Evolutionary conservation across 768 basidiomycete genomes (phyloP), one percentile per base, ranked within the genome.

Genomic region (Infundibulicybe gibba): DNA sequence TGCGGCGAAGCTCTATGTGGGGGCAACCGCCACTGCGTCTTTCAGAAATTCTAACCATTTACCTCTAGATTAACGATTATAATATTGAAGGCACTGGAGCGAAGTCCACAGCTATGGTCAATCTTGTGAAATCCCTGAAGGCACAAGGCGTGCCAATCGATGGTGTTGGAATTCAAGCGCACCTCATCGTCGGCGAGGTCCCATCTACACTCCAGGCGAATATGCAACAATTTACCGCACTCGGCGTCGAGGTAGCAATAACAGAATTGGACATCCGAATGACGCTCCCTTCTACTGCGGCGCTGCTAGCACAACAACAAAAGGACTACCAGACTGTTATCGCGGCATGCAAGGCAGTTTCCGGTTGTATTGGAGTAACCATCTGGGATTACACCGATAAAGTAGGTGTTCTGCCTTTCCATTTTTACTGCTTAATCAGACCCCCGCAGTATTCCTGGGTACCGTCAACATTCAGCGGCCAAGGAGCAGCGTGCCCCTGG

Each of bases 241-340:
- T 84, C 20, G 82, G 85, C 3, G 65, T 86, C 37, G 83, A 85
- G 53, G 77, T 85, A 19, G 83, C 82, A 9, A 76, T 85, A 53
- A 86, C 84, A 2, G 84, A 85, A 57, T 72, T 86, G 41, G 83
- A 86, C 56, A 80, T 80, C 54, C 71, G 83, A 41, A 80, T 83
- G 70, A 70, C 69, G 6, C 64, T 78, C 10, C 82, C 81, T 12
- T 70, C 65, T 11, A 80, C 79, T 2, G 52, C 60, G 6, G 74
- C 72, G 1, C 63, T 74, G 31, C 66, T 79, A 30, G 67, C 62
- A 25, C 79, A 83, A 56, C 81, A 85, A 56, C 66, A 74, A 55
- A 66, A 63, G 49, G 82, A 85, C 57, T 85, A 83, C 53, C 62
- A 73, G 60, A 71, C 68, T 20, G 75, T 83, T 38, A 70, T 84